Base-by-base conservation (phyloP, 225 moss, liverwort and hornwort species). In the Marchantia polymorpha region DNA sequence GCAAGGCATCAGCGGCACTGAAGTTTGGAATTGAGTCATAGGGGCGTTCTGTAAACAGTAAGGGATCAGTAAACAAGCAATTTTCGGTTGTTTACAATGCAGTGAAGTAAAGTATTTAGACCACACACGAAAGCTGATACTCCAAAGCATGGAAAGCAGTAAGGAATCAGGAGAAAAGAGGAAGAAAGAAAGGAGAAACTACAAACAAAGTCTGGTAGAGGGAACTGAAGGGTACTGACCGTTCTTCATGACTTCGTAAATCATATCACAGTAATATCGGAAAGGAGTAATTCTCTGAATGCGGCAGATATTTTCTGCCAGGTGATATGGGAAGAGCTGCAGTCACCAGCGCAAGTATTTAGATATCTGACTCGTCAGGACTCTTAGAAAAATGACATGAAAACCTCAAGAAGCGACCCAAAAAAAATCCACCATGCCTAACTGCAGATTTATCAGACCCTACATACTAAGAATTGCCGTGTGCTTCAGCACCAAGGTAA, bases 1-100 rank as follows among this genome's bases (percentile, higher is more conserved):
- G 89, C 75, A 99, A 75, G 67, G 93, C 85, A 88, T 99, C 99
- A 75, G 99, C 99, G 60, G 99, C 99, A 83, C 89, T 99, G 78
- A 99, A 99, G 87, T 99, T 99, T 82, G 99, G 99, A 77, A 99
- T 95, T 31, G 99, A 93, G 85, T 99, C 99, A 84, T 99, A 99
- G 19, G 99, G 91, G 69, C 91, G 87, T 84, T 99, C 97, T 99
- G 90, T 87, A 82, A 73, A 79, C 59, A 13, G 51, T 67, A 19
- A 1, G 39, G 50, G 19, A 25, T 76, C 46, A 65, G 48, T 66
- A 29, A 81, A 68, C 48, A 25, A 76, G 25, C 9, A 12, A 10
- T 30, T 16, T 30, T 49, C 3, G 17, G 14, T 50, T 73, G 50
- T 17, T 73, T 54, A 53, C 9, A 25, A n/a, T 52, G 25, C 23